Evolutionary conservation across 129 eudicot genomes (phyloP).

Genomic region (carrot (Daucus carota)): DH1_v3.0 NC_030389.2:33940001-33940500

Average conservation of each 20-base stretch:
- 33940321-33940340: neutral
- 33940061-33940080: neutral
- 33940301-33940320: neutral
- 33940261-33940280: neutral
- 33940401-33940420: conserved; percentile 36
- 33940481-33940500: neutral
- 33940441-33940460: neutral
- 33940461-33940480: neutral
- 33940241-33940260: neutral
- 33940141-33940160: neutral
- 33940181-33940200: neutral
- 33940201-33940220: neutral
- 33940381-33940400: conserved; percentile 48
- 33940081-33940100: neutral
- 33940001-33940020: neutral
- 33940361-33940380: conserved; percentile 53
- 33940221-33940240: neutral
- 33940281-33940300: neutral
- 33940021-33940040: neutral
- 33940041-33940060: neutral
- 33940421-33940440: neutral
- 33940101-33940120: neutral
- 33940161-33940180: neutral
- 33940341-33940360: conserved; percentile 54
- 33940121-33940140: neutral